Conservation (phyloP, 176 grass and related monocot species). For the Tillandsia fasciculata region DNA sequence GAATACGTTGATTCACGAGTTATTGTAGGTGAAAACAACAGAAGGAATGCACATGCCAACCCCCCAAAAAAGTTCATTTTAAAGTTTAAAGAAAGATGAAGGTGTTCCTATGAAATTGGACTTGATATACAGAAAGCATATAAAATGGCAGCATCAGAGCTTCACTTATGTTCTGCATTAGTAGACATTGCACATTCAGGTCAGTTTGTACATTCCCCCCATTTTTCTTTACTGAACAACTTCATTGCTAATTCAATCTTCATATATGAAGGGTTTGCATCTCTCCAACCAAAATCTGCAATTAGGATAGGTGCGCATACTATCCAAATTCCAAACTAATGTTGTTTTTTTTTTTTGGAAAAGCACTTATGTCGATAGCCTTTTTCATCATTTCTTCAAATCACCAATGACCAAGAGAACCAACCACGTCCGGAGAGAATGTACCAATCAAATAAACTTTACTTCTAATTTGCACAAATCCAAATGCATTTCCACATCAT, state of each 20-base stretch:
- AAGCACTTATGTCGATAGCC: not conserved
- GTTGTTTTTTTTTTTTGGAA: not conserved
- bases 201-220: not conserved
- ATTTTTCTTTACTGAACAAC: not conserved
- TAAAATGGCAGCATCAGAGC: not conserved
- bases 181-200: not conserved
- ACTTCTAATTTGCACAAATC: no score
- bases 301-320: not conserved
- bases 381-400: no score
- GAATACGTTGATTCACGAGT: not conserved
- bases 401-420: no score
- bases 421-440: no score
- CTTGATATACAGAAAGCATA: not conserved
- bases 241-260: not conserved
- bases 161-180: not conserved
- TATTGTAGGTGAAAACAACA: not conserved
- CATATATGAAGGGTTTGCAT: not conserved
- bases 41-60: no score
- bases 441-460: no score
- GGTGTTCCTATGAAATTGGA: not conserved
- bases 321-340: not conserved
- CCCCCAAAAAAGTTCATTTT: no score
- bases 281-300: not conserved
- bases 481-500: no score
- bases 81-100: no score